Base-by-base conservation (phyloP, 148 eudicot species). In the Nyssa sinensis region DNA sequence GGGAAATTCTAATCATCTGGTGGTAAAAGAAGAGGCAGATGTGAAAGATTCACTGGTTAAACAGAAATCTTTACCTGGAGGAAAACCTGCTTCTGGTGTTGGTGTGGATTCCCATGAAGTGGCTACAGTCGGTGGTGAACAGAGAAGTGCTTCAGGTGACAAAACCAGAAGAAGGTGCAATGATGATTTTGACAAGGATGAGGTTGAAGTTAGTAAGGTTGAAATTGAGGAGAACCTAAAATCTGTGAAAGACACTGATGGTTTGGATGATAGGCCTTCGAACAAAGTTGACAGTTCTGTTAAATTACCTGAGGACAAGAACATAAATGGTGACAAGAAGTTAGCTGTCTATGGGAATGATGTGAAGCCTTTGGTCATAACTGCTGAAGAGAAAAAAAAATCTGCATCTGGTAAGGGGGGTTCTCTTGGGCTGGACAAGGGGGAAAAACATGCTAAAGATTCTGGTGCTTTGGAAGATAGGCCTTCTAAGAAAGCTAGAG, bases 241-340 rank as follows among this genome's bases (percentile, higher is more conserved):
- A 55, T 72, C 67, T 64, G 32, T 24, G n/a, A 29, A 32, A 68
- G 76, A 81, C 66, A 16, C 80, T 71, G 72, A 77, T 69, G 53
- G 66, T 47, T 49, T 67, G 70, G 80, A 84, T 16, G 86, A 53
- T 67, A 76, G 64, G 34, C 72, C 75, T 31, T 35, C 70, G 35
- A 88, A 87, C 81, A 85, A 81, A 66, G 64, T 60, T 62, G 80
- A 75, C 31, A 33, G 51, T 67, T n/a, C 77, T 31, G 11, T 41
- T 51, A 76, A 47, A 67, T 27, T 10, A 21, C 11, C 69, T 3
- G 61, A 80, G 16, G 55, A 32, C 34, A 62, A 59, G 53, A 67
- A 53, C 21, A 28, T 59, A 6, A 72, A 64, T 12, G 34, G 65
- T 16, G 17, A 10, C 39, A 19, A 39, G 31, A 71, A 34, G 24